Base-by-base conservation (phyloP, 768 basidiomycete genomes). In the Termitomyces sp. region DNA sequence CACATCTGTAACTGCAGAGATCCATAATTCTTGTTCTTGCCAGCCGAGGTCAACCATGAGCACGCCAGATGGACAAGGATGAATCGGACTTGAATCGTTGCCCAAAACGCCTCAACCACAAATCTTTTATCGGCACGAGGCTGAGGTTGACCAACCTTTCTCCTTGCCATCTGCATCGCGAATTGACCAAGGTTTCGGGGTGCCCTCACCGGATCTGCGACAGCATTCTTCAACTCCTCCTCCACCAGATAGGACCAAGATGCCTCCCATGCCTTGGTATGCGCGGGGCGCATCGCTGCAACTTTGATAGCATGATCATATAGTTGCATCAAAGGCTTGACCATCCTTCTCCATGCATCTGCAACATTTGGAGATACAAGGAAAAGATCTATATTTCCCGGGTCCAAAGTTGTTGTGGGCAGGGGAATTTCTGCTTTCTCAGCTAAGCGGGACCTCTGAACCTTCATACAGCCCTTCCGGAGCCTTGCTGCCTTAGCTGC, bases 61-160 rank as follows among this genome's bases (percentile, higher is more conserved):
- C 60, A 68, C 2, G 78, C 80, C 59, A 88, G 64, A 42, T 80
- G 70, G n/a, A 71, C 76, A 32, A 91, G 70, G 9, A 73, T 67
- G 60, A 87, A 76, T 3, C 88, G 82, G 32, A 87, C 73, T 32
- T 83, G 71, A 42, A 90, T 68, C 7, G 82, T 81, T 12, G 72
- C 64, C 80, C 82, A 84, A 56, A 86, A 76, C 0, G 86, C 86
- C 67, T 89, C 88, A 8, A 88, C 83, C 13, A 79, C 64, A 71
- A 84, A 87, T 40, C 85, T 78, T 46, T 77, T 76, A 69, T 89
- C 87, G 0, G 85, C 86, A 7, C 78, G 79, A 7, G 86, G 88
- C 48, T 78, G 79, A 0, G 81, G 77, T 65, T 83, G 83, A 0
- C 87, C 88, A 20, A 89, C 78, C 51, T 81, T 73, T 48, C 78